Percentiles rank a stretch among this genome's conserved stretches.
These are phyloP conservation scores for Coleophoma crateriformis DNA, from an alignment of 2,329 filamentous ascomycete genomes.

Conservation along the genomic window DNA sequence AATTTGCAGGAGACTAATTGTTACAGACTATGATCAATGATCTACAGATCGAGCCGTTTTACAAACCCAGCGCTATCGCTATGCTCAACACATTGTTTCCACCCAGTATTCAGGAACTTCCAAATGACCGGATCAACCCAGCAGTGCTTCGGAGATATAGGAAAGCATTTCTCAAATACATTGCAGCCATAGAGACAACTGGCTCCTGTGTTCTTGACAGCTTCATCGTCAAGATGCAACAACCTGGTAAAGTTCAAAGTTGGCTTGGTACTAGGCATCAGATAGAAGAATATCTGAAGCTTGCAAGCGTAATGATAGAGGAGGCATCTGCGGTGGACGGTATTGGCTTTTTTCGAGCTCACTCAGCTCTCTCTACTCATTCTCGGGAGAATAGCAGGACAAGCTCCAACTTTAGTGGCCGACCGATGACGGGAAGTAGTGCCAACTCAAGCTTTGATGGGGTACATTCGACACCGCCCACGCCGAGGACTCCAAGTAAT, in stretches of 20 bases:
- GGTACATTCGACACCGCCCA: neutral
- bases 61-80: constrained; percentile 17
- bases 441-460: constrained; percentile 2
- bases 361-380: neutral
- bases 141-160: constrained; percentile 15
- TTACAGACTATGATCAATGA: constrained; percentile 19
- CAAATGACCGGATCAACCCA: constrained; percentile 12
- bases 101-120: constrained; percentile 15
- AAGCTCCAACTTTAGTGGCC: neutral
- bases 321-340: constrained; percentile 11
- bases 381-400: neutral
- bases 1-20: constrained; percentile 2
- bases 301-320: constrained; percentile 18
- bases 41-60: constrained; percentile 10
- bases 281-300: constrained; percentile 14
- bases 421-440: neutral
- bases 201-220: constrained; percentile 8
- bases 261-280: constrained; percentile 11
- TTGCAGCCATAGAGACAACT: constrained; percentile 10
- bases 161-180: constrained; percentile 15
- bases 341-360: constrained; percentile 7
- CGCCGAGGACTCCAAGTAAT: neutral
- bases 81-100: constrained; percentile 26
- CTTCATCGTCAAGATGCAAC: constrained; percentile 11
- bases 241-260: constrained; percentile 10